Percentiles rank a stretch among this genome's conserved stretches.
Evolutionary conservation across 2,329 filamentous ascomycete genomes (phyloP).

Genomic region (Zymoseptoria pseudotritici): DNA sequence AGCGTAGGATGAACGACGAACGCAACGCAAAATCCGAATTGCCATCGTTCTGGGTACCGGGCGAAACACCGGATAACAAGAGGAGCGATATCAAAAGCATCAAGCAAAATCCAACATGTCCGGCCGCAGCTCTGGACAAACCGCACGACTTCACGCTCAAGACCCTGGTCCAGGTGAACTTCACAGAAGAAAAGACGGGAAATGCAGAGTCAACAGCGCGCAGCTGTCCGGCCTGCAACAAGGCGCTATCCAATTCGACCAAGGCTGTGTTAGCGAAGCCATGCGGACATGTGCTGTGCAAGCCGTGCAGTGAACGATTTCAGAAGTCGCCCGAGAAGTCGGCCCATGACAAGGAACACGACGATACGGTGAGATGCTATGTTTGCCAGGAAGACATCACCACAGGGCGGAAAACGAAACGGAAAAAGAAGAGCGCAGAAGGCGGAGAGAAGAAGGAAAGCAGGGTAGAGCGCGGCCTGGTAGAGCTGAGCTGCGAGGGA

Average conservation of each 20-base stretch:
- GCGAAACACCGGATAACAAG: slow-evolving; percentile 59
- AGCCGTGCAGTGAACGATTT: slow-evolving; percentile 76
- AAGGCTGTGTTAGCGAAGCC: slow-evolving; percentile 77
- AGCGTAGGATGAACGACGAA: slow-evolving; percentile 54
- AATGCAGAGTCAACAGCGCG: slow-evolving; percentile 33
- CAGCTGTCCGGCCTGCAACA: slow-evolving; percentile 80
- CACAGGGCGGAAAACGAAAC: slow-evolving; percentile 21
- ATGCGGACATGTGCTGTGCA: slow-evolving; percentile 87
- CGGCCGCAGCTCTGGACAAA: slow-evolving; percentile 58
- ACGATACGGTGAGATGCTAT: slow-evolving; percentile 60
- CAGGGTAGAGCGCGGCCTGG: slow-evolving; percentile 61
- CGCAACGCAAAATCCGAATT: slow-evolving; percentile 63
- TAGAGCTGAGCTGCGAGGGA: slow-evolving; percentile 76
- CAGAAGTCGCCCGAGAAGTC: slow-evolving; percentile 53
- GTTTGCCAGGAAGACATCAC: slow-evolving; percentile 79
- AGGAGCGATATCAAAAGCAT: slow-evolving; percentile 45
- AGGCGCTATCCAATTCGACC: slow-evolving; percentile 71
- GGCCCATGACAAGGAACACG: slow-evolving; percentile 51
- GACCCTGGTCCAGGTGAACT: slow-evolving; percentile 65
- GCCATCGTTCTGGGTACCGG: slow-evolving; percentile 90
- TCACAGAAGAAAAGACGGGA: slow-evolving; percentile 59
- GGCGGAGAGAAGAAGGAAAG: slow-evolving; percentile 37
- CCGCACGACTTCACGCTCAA: slow-evolving; percentile 74
- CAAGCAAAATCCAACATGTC: slow-evolving; percentile 58
- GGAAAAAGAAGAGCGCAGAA: slow-evolving; percentile 20